Percentiles rank a stretch among this genome's conserved stretches.
Evolutionary conservation across 148 eudicot genomes (phyloP).

Genomic region (Rhododendron kiyosumense): DNA sequence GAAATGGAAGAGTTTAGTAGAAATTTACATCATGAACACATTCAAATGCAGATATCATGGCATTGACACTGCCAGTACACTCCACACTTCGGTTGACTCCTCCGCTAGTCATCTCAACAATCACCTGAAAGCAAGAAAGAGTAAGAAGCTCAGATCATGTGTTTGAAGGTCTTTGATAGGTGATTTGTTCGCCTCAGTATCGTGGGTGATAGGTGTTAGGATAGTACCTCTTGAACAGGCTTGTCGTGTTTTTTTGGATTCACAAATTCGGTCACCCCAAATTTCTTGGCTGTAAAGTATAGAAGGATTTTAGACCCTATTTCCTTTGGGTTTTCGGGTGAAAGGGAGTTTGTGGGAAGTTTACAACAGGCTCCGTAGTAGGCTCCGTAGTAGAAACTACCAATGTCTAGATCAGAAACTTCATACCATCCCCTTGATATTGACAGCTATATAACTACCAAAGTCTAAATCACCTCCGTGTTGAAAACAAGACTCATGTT

Average conservation of each 20-base stretch:
- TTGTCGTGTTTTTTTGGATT: slow-evolving; percentile 60
- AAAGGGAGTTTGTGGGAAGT: not conserved
- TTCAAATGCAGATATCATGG: slow-evolving; percentile 83
- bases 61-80: slow-evolving; percentile 58
- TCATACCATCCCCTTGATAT: no score
- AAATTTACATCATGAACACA: slow-evolving; percentile 77
- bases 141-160: not conserved
- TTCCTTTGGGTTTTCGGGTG: slow-evolving; percentile 15
- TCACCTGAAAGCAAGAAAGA: slow-evolving; percentile 21
- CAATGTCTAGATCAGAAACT: no score
- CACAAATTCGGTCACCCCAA: slow-evolving; percentile 68
- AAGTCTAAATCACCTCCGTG: not conserved
- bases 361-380: no score
- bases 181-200: not conserved
- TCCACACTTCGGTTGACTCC: slow-evolving; percentile 63
- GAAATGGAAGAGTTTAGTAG: not conserved
- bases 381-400: no score
- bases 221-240: slow-evolving; percentile 52
- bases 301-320: no score
- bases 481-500: not conserved
- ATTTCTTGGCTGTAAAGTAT: slow-evolving; percentile 72
- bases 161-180: not conserved
- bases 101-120: slow-evolving; percentile 66
- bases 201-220: not conserved
- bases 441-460: no score